phyloP scores from a whole-genome alignment of 192 early-diverging fungal genomes.

The Phycomyces blakesleeanus region DNA sequence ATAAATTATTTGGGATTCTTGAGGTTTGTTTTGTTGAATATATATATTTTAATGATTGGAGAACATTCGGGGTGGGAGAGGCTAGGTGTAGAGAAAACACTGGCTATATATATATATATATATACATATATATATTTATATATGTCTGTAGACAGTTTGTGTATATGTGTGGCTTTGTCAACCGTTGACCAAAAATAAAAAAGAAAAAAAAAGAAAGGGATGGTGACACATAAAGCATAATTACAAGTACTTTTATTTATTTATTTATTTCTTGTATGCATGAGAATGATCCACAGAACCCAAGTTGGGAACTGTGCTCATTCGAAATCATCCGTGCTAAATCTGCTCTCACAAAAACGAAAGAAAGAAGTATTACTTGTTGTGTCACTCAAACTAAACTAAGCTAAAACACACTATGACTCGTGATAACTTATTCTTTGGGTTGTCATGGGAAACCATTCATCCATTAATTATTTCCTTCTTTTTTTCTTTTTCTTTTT shows the following conservation, averaged over 20 bases:
- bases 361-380: too few species aligned
- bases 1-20: too few species aligned
- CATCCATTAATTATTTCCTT: too few species aligned
- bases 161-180: not conserved
- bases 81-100: not conserved
- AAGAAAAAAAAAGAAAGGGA: not conserved
- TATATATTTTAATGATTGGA: not conserved
- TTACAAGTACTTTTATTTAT: too few species aligned
- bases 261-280: not conserved
- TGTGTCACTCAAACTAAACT: too few species aligned
- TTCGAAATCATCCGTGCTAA: conserved; percentile 1
- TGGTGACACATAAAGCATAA: not conserved
- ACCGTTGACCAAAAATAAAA: not conserved
- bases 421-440: too few species aligned
- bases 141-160: too few species aligned
- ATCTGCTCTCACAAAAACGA: not conserved
- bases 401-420: too few species aligned
- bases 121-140: too few species aligned
- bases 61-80: not conserved
- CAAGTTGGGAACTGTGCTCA: not conserved
- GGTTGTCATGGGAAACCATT: too few species aligned
- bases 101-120: not conserved
- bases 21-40: not conserved
- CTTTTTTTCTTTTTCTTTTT: too few species aligned
- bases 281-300: conserved; percentile 1